A percentile compares a stretch with the other conserved stretches of the same genome.
These are phyloP conservation scores for Sarocladiaceae sp. DNA, from an alignment of 2,329 filamentous ascomycete species.

Conservation along the genomic window DNA sequence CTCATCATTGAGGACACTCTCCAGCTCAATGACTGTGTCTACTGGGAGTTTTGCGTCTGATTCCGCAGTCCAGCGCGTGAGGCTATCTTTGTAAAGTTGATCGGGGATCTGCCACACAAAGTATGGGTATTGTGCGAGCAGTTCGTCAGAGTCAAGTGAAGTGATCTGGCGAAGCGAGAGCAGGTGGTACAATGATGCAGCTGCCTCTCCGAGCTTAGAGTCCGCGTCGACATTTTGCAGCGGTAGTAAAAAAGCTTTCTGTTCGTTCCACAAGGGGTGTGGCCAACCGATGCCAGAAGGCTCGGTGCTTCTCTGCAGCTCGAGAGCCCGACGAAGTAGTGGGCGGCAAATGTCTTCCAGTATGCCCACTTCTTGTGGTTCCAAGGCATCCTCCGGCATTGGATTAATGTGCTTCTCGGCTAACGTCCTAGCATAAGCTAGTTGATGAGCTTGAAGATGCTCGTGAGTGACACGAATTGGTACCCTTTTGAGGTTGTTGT, in stretches of 20 bases:
- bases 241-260: not conserved
- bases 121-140: not conserved
- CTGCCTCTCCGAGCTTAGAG: not conserved
- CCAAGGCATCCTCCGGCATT: not conserved
- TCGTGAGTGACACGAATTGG: not conserved
- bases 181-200: not conserved
- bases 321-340: not conserved
- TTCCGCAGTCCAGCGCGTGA: not conserved
- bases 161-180: not conserved
- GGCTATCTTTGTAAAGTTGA: not conserved
- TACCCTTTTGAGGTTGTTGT: conserved; percentile 4
- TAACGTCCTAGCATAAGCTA: not conserved
- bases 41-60: not conserved
- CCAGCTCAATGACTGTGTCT: not conserved
- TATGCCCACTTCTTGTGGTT: not conserved
- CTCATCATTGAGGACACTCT: not conserved
- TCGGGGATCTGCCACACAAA: conserved; percentile 4
- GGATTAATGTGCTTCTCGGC: not conserved
- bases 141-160: not conserved
- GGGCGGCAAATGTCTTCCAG: not conserved
- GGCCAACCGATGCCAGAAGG: not conserved
- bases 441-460: not conserved
- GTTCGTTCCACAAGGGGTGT: not conserved
- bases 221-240: not conserved
- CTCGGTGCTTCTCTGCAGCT: not conserved